phyloP scores from a whole-genome alignment of 371 early-diverging fungal species.

The Gilbertella persicaria region DNA sequence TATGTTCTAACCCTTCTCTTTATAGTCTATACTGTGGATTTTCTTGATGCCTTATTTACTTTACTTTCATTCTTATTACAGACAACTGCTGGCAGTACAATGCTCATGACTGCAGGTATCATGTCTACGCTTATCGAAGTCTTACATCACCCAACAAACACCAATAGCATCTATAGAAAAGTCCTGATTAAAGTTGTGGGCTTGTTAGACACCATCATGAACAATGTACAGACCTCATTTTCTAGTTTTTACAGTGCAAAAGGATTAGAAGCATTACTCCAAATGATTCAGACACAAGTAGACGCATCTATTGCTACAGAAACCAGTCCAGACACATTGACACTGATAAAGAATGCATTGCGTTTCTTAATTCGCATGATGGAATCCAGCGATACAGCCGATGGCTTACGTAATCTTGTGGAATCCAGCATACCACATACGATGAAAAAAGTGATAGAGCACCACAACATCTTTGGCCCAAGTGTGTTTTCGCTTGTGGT shows the following conservation, averaged over 20 bases:
- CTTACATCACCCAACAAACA: slow-evolving; percentile 23
- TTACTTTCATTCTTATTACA: slow-evolving; percentile 74
- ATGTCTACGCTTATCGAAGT: slow-evolving; percentile 72
- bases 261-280: slow-evolving; percentile 77
- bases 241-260: slow-evolving; percentile 76
- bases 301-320: slow-evolving; percentile 33
- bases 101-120: slow-evolving; percentile 91
- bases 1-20: no score
- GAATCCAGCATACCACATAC: slow-evolving; percentile 84
- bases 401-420: slow-evolving; percentile 90
- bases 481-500: slow-evolving; percentile 75
- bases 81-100: slow-evolving; percentile 80
- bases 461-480: slow-evolving; percentile 72
- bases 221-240: slow-evolving; percentile 72
- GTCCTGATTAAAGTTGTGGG: slow-evolving; percentile 71
- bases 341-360: slow-evolving; percentile 78
- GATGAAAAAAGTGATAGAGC: slow-evolving; percentile 69
- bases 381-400: slow-evolving; percentile 84
- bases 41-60: slow-evolving; percentile 78
- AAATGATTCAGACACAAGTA: slow-evolving; percentile 71
- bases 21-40: slow-evolving; percentile 63
- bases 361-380: slow-evolving; percentile 93
- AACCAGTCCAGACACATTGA: slow-evolving; percentile 11
- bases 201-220: slow-evolving; percentile 79
- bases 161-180: background rate